phyloP scores from a whole-genome alignment of 192 early-diverging fungal species.

The Dispira simplex region DNA sequence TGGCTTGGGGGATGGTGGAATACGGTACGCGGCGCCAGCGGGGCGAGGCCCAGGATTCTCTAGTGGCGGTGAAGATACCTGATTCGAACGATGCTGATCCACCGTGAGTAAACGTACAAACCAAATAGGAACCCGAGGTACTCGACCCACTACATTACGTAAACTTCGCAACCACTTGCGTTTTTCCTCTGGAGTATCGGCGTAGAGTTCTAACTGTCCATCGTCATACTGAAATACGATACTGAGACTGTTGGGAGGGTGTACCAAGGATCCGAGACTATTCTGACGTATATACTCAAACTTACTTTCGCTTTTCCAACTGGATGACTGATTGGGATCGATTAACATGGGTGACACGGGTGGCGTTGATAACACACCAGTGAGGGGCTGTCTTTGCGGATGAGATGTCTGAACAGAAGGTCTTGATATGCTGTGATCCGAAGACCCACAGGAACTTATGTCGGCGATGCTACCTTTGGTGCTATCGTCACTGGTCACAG shows the following conservation, averaged over 20 bases:
- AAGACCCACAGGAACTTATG: neutral
- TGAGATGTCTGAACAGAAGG: neutral
- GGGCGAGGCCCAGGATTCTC: neutral
- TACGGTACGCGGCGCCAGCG: neutral
- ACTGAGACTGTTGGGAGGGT: neutral
- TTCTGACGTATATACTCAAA: neutral
- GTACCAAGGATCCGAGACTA: neutral
- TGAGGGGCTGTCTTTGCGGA: neutral
- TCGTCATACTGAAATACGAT: slow-evolving; percentile 9
- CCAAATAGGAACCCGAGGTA: slow-evolving; percentile 11
- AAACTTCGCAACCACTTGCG: neutral
- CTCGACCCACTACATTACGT: neutral
- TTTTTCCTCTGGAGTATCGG: slow-evolving; percentile 5
- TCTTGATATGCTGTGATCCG: neutral
- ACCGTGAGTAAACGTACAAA: slow-evolving; percentile 11
- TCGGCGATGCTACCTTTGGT: neutral
- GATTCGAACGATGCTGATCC: neutral
- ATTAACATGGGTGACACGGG: neutral
- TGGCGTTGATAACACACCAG: neutral
- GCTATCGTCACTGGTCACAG: neutral
- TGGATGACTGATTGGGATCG: neutral
- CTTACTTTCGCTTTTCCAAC: neutral
- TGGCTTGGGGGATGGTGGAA: neutral
- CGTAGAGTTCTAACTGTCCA: slow-evolving; percentile 6
- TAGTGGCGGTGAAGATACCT: neutral